Conservation (phyloP, 2,329 filamentous ascomycete species). For the Colletotrichum falcatum region DNA sequence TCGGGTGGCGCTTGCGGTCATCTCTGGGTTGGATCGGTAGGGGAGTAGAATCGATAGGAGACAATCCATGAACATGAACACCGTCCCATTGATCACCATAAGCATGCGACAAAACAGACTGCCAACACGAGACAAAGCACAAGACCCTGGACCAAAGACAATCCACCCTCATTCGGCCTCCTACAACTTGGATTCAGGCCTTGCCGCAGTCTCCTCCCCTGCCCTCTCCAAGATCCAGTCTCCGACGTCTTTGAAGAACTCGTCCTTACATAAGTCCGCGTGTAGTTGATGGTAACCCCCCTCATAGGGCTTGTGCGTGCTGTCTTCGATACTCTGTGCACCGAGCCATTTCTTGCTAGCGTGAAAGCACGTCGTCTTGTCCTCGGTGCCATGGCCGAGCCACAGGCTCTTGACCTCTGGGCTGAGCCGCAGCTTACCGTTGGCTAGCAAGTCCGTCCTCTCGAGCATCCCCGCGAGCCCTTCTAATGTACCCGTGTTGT, state of each 20-base stretch:
- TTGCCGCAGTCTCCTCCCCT: slow-evolving; percentile 42
- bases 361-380: slow-evolving; percentile 75
- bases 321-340: slow-evolving; percentile 70
- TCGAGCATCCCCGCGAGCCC: slow-evolving; percentile 83
- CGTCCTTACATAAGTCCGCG: slow-evolving; percentile 66
- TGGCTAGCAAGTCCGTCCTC: slow-evolving; percentile 71
- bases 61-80: not conserved
- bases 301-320: slow-evolving; percentile 78
- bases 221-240: slow-evolving; percentile 71
- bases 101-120: not conserved
- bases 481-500: slow-evolving; percentile 88
- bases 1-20: not conserved
- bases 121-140: not conserved
- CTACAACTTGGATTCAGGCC: slow-evolving; percentile 54
- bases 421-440: slow-evolving; percentile 65
- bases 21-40: not conserved
- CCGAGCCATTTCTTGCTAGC: slow-evolving; percentile 75
- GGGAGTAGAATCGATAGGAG: not conserved
- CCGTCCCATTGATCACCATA: not conserved
- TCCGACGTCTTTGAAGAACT: slow-evolving; percentile 69
- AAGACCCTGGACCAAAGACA: not conserved
- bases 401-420: slow-evolving; percentile 72
- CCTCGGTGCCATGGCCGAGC: slow-evolving; percentile 81
- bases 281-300: slow-evolving; percentile 84
- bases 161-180: not conserved